Evolutionary conservation across 169 alveolate genomes (phyloP).

Genomic region (Plasmodium vivax): DNA sequence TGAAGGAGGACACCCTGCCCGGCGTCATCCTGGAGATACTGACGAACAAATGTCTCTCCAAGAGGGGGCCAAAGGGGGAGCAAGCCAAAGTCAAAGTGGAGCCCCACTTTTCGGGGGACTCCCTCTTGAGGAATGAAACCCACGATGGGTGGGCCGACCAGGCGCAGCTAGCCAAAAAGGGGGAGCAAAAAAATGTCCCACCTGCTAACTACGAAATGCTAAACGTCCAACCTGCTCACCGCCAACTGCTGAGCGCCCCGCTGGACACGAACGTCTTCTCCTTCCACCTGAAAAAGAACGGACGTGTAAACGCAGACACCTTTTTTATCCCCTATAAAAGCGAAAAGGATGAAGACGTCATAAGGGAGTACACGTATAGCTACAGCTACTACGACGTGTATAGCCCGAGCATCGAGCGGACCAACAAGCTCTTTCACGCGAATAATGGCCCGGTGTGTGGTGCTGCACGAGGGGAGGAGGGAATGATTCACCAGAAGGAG

Average conservation of each 20-base stretch:
- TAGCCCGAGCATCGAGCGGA: slow-evolving; percentile 6
- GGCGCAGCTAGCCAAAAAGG: neutral
- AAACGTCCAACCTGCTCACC: neutral
- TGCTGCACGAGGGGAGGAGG: neutral
- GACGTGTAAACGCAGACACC: slow-evolving; percentile 43
- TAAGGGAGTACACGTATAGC: slow-evolving; percentile 43
- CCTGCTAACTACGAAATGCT: neutral
- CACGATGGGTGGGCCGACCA: neutral
- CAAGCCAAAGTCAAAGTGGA: neutral
- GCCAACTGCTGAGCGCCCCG: neutral
- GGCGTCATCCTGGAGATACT: slow-evolving; percentile 7
- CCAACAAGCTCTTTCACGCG: slow-evolving; percentile 33
- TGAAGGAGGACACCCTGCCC: slow-evolving; percentile 16
- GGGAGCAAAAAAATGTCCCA: neutral
- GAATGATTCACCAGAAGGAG: neutral
- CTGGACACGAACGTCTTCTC: slow-evolving; percentile 34
- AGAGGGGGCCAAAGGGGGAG: neutral
- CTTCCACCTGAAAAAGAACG: slow-evolving; percentile 61
- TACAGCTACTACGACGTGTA: slow-evolving; percentile 60
- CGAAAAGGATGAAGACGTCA: slow-evolving; percentile 28
- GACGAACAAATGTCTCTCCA: slow-evolving; percentile 4
- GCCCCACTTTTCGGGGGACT: neutral
- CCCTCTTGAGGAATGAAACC: neutral
- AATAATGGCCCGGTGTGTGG: neutral
- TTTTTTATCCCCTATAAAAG: slow-evolving; percentile 65